Conservation (phyloP, 176 grass and related monocot species). For the Otatea glauca region DNA sequence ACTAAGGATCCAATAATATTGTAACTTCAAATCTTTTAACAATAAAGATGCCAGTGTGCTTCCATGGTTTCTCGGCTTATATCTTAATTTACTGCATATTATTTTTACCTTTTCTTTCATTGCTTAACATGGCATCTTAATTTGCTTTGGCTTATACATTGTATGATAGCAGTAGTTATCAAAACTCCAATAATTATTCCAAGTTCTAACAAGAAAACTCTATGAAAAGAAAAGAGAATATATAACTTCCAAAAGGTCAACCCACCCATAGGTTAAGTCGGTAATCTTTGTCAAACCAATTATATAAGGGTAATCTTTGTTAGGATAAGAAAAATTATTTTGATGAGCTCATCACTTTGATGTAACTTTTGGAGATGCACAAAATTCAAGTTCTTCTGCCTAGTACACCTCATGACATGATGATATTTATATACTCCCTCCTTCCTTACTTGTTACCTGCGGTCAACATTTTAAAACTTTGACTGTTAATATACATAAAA, state of each 20-base stretch:
- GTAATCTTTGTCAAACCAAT: neutral
- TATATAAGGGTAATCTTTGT: neutral
- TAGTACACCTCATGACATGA: neutral
- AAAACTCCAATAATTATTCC: neutral
- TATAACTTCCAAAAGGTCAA: conserved; percentile 36
- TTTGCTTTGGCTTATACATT: neutral
- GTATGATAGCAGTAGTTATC: neutral
- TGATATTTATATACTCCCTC: neutral
- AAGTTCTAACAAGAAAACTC: neutral
- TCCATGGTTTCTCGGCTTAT: neutral
- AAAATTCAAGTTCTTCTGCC: neutral
- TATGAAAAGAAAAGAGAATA: conserved; percentile 2
- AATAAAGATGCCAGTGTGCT: neutral
- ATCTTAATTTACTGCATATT: neutral
- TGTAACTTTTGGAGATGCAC: conserved; percentile 22
- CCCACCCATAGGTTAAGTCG: neutral
- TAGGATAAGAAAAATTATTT: conserved; percentile 40
- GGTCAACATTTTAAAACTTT: no score
- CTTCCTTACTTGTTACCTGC: no score
- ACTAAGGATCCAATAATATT: neutral
- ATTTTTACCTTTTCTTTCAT: neutral
- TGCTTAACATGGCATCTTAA: neutral
- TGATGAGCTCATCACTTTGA: conserved; percentile 32
- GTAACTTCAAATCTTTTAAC: neutral
- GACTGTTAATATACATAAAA: no score